Conservation (phyloP, 495 filamentous ascomycete species). For the Aspergillus cavernicola region DNA sequence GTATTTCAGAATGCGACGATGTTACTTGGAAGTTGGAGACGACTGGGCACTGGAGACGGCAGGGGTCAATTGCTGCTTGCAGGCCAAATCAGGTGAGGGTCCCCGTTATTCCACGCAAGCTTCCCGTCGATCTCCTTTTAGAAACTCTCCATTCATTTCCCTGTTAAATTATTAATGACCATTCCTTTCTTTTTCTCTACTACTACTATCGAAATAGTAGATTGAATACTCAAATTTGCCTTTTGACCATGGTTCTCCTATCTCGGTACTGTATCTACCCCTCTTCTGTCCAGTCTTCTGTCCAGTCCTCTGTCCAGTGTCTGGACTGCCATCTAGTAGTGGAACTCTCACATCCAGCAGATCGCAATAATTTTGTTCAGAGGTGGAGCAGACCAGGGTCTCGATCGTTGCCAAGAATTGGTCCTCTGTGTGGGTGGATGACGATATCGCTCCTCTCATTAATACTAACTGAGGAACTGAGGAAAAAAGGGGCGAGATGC, state of each 20-base stretch:
- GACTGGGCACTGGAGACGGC: background rate
- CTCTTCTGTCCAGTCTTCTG: background rate
- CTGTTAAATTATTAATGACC: too few species aligned
- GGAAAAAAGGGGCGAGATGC: too few species aligned
- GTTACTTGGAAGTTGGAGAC: background rate
- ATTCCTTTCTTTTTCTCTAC: background rate
- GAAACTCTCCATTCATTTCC: background rate
- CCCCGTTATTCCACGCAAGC: conserved; percentile 29
- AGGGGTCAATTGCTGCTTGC: too few species aligned
- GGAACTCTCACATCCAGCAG: conserved; percentile 8
- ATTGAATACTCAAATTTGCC: background rate
- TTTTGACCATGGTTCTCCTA: too few species aligned
- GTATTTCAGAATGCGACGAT: too few species aligned
- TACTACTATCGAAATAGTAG: background rate
- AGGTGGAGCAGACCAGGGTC: conserved; percentile 19
- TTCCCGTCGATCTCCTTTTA: conserved; percentile 18
- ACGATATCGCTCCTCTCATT: too few species aligned
- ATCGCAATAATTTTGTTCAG: conserved; percentile 11
- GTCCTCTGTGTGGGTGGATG: too few species aligned
- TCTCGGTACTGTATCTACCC: too few species aligned
- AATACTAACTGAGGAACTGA: too few species aligned
- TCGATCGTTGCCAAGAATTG: conserved; percentile 22
- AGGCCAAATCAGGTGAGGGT: conserved; percentile 17
- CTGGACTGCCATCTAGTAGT: background rate
- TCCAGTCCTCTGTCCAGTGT: background rate